A percentile compares a stretch with the other conserved stretches of the same genome.
These are phyloP conservation scores for Eremomyces bilateralis DNA, from an alignment of 495 filamentous ascomycete species.

Conservation along the genomic window DNA sequence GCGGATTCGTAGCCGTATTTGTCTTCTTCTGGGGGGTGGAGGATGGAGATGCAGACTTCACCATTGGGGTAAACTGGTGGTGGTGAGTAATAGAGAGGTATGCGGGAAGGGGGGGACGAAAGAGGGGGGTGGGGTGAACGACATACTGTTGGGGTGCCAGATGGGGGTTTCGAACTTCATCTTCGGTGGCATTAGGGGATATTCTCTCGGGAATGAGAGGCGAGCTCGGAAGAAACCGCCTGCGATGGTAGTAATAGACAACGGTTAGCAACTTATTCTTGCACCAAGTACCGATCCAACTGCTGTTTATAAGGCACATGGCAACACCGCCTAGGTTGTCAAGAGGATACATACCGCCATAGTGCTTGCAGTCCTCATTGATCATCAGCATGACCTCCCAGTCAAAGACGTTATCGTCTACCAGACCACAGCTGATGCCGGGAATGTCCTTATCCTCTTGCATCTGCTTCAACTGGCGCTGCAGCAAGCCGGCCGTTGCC, in stretches of 20 bases:
- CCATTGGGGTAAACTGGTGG: constrained; percentile 56
- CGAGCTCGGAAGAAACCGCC: constrained; percentile 76
- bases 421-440: constrained; percentile 79
- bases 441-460: constrained; percentile 78
- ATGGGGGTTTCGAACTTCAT: constrained; percentile 77
- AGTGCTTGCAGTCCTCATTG: constrained; percentile 84
- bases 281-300: not conserved
- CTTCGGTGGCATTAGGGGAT: constrained; percentile 76
- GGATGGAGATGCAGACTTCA: constrained; percentile 88
- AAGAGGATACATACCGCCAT: constrained; percentile 45
- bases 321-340: too few species aligned
- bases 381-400: constrained; percentile 99
- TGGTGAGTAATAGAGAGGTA: constrained; percentile 1
- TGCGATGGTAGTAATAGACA: constrained; percentile 19
- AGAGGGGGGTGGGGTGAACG: too few species aligned
- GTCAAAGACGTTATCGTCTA: constrained; percentile 82
- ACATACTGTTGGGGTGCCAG: constrained; percentile 78
- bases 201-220: constrained; percentile 58
- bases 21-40: constrained; percentile 91
- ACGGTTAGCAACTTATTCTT: not conserved
- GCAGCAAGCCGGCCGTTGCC: constrained; percentile 51
- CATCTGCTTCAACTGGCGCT: constrained; percentile 80
- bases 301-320: not conserved
- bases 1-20: constrained; percentile 86
- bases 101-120: not conserved